phyloP scores from a whole-genome alignment of 140 eudicot species.

The Oenanthe javanica region DNA sequence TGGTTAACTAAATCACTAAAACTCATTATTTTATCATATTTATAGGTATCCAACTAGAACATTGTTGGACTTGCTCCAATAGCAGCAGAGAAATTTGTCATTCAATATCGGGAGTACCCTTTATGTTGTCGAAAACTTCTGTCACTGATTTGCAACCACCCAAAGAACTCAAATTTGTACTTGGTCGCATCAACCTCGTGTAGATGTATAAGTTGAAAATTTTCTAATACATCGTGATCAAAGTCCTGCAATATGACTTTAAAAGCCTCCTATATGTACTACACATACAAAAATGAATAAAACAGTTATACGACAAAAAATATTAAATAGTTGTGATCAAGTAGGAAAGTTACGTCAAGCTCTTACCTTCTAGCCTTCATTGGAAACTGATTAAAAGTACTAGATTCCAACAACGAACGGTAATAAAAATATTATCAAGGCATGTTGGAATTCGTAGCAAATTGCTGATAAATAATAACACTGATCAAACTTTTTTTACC shows the following conservation, averaged over 20 bases:
- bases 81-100: neutral
- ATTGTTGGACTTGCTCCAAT: no score
- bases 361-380: slow-evolving; percentile 2
- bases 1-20: no score
- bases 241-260: neutral
- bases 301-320: neutral
- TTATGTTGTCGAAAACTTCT: slow-evolving; percentile 1
- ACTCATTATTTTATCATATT: no score
- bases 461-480: neutral
- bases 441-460: neutral
- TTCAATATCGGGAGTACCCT: neutral
- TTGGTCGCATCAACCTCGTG: slow-evolving; percentile 5
- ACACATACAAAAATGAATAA: neutral
- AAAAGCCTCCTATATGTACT: neutral
- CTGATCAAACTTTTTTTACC: neutral
- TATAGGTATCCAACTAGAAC: no score
- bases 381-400: neutral
- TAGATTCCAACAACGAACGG: neutral
- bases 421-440: neutral
- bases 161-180: slow-evolving; percentile 9
- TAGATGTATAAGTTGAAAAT: neutral
- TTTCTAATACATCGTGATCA: neutral
- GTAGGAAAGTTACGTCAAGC: neutral
- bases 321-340: neutral
- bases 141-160: slow-evolving; percentile 4